These are phyloP conservation scores for Fraxinus greggii DNA, from an alignment of 305 asterid genomes.

Conservation along the genomic window DNA sequence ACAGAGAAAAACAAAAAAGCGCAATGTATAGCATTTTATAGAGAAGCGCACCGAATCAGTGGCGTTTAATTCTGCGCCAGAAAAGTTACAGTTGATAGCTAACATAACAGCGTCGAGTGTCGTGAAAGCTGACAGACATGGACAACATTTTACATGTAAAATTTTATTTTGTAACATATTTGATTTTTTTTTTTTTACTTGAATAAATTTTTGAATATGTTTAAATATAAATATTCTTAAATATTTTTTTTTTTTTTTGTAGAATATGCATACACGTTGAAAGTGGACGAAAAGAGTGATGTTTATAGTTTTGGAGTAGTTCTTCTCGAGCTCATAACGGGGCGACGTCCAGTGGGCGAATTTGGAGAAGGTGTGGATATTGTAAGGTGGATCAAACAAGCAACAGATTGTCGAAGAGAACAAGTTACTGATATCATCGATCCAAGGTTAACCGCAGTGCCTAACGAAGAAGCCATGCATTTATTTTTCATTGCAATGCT, in stretches of 20 bases:
- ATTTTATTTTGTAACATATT: not conserved
- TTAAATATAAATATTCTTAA: not conserved
- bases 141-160: conserved; percentile 2
- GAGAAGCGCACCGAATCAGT: conserved; percentile 35
- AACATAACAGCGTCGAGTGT: conserved; percentile 25
- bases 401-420: conserved; percentile 63
- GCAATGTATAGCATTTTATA: conserved; percentile 29
- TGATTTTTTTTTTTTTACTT: not conserved
- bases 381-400: conserved; percentile 61
- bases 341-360: conserved; percentile 45
- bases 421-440: conserved; percentile 55
- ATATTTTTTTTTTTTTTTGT: not conserved
- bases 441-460: conserved; percentile 60
- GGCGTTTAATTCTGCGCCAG: conserved; percentile 7
- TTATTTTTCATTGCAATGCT: conserved; percentile 84
- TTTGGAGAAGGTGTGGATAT: conserved; percentile 51
- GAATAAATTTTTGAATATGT: not conserved
- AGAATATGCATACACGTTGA: conserved; percentile 51
- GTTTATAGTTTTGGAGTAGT: conserved; percentile 51
- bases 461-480: conserved; percentile 75
- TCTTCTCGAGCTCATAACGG: conserved; percentile 40
- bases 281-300: conserved; percentile 50
- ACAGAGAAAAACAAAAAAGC: not conserved
- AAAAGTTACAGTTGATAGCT: conserved; percentile 3
- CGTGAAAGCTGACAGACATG: conserved; percentile 29